These are phyloP conservation scores for Solanum hybrid DNA, from an alignment of 305 asterid genomes.

Conservation along the genomic window DNA sequence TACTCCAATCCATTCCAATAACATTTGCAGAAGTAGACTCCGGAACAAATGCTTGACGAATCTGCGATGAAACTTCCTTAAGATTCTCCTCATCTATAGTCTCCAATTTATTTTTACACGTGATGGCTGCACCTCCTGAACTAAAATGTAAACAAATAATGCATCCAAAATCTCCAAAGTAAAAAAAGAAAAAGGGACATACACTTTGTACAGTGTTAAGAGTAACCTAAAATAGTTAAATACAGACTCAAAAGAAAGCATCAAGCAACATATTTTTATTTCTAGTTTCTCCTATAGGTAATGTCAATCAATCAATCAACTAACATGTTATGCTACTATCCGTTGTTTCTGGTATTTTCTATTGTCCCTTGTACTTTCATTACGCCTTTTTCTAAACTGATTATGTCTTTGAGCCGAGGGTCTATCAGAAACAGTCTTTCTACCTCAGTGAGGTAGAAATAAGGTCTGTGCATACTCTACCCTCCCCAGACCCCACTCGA, in stretches of 20 bases:
- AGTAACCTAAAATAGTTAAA: background rate
- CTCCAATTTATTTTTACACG: slow-evolving; percentile 78
- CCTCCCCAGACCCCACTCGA: background rate
- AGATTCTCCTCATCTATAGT: slow-evolving; percentile 64
- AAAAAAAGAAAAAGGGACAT: background rate
- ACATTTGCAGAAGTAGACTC: slow-evolving; percentile 19
- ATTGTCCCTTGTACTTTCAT: background rate
- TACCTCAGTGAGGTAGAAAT: background rate
- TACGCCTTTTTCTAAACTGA: too few relatives aligned
- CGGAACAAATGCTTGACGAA: slow-evolving; percentile 53
- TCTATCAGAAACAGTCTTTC: background rate
- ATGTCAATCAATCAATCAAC: background rate
- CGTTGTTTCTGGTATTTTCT: background rate
- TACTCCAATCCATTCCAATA: slow-evolving; percentile 93
- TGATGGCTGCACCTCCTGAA: slow-evolving; percentile 92
- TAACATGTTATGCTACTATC: background rate
- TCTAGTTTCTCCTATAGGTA: background rate
- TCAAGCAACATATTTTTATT: background rate
- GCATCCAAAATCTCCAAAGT: background rate
- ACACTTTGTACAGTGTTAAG: background rate
- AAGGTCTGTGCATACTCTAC: background rate
- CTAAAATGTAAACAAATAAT: background rate
- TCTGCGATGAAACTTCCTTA: slow-evolving; percentile 53
- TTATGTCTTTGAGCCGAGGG: background rate
- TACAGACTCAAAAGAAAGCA: background rate